Conservation (phyloP, 768 basidiomycete species). For the Floccularia luteovirens region DNA sequence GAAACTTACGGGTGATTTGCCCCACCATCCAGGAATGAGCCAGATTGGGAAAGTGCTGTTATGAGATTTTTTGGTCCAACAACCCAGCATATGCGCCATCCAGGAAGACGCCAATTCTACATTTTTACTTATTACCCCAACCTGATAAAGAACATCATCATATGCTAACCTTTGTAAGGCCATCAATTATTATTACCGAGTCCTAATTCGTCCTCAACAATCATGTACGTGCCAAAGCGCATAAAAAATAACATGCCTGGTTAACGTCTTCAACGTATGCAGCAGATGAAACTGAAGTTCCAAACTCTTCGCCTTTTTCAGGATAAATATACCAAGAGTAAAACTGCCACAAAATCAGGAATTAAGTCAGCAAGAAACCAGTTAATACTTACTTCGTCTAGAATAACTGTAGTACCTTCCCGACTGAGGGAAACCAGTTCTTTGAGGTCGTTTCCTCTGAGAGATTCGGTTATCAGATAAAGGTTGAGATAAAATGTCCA, state of each 20-base stretch:
- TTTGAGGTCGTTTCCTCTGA: conserved; percentile 71
- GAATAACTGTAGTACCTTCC: conserved; percentile 77
- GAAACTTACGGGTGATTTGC: conserved; percentile 85
- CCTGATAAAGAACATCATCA: neutral
- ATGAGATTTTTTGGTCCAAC: conserved; percentile 85
- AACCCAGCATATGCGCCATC: conserved; percentile 94
- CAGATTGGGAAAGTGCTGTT: conserved; percentile 87
- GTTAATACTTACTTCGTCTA: conserved; percentile 57
- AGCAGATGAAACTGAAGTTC: conserved; percentile 77
- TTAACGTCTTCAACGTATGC: conserved; percentile 85
- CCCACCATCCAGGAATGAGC: conserved; percentile 91
- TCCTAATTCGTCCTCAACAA: conserved; percentile 36
- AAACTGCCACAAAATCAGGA: conserved; percentile 61
- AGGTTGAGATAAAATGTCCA: neutral
- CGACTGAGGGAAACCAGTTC: conserved; percentile 67
- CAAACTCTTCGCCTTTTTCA: conserved; percentile 64
- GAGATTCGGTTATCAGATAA: conserved; percentile 1
- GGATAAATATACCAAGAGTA: conserved; percentile 96
- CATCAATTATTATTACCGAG: conserved; percentile 80
- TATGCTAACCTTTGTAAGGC: conserved; percentile 75
- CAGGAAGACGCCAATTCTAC: conserved; percentile 92
- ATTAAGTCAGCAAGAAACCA: conserved; percentile 1
- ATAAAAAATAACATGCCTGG: conserved; percentile 27
- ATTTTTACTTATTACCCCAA: too few species aligned
- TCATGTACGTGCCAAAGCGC: neutral